Evolutionary conservation across 2,329 filamentous ascomycete species (phyloP).

Genomic region (Aspergillus caelatus): DNA sequence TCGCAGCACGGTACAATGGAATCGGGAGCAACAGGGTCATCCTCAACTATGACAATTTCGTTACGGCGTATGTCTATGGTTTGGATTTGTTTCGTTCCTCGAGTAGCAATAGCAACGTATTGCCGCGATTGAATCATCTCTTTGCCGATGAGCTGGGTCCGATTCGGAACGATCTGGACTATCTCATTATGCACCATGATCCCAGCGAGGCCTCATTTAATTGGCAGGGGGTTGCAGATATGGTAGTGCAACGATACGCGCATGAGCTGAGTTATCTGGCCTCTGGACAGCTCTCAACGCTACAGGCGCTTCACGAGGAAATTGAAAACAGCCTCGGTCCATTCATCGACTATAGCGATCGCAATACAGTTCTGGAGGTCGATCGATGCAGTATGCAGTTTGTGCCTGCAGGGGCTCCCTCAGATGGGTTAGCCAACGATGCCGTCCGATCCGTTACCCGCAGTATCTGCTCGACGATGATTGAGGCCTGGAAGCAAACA

Average conservation of each 20-base stretch:
- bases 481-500: constrained; percentile 24
- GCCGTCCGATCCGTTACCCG: constrained; percentile 35
- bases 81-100: constrained; percentile 42
- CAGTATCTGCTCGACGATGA: constrained; percentile 37
- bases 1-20: constrained; percentile 33
- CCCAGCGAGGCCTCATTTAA: constrained; percentile 44
- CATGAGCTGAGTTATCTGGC: constrained; percentile 52
- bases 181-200: constrained; percentile 42
- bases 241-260: constrained; percentile 66
- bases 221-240: constrained; percentile 70
- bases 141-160: constrained; percentile 33
- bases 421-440: constrained; percentile 24
- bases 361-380: constrained; percentile 30
- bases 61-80: constrained; percentile 50
- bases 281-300: constrained; percentile 28
- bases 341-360: constrained; percentile 38
- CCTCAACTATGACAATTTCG: constrained; percentile 53
- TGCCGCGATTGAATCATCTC: constrained; percentile 44
- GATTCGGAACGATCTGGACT: constrained; percentile 49
- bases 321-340: constrained; percentile 33
- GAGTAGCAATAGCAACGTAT: constrained; percentile 31
- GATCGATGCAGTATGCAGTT: constrained; percentile 41
- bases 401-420: constrained; percentile 24
- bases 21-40: constrained; percentile 45
- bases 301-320: constrained; percentile 30